These are phyloP conservation scores for Pachysolen tannophilus DNA, from an alignment of 805 yeast species.

Conservation along the genomic window DNA sequence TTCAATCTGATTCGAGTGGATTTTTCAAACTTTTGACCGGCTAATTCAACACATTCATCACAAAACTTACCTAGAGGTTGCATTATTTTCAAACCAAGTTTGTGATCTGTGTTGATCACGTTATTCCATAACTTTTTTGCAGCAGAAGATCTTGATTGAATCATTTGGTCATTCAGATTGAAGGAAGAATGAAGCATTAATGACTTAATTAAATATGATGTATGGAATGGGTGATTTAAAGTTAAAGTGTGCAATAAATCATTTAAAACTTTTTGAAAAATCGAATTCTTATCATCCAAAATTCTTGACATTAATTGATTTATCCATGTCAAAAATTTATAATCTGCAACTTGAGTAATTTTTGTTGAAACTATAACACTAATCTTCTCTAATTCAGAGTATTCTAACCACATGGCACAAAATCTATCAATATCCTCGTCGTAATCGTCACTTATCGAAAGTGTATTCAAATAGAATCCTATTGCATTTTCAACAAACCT, in stretches of 20 bases:
- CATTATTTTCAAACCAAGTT: conserved; percentile 24
- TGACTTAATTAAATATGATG: conserved; percentile 55
- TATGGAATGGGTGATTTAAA: conserved; percentile 61
- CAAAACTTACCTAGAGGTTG: conserved; percentile 43
- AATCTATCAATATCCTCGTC: conserved; percentile 64
- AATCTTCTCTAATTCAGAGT: conserved; percentile 35
- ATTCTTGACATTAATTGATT: conserved; percentile 75
- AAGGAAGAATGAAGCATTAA: conserved; percentile 36
- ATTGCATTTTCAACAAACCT: conserved; percentile 46
- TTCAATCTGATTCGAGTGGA: conserved; percentile 24
- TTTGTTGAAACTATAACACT: conserved; percentile 31
- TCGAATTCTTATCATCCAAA: conserved; percentile 29
- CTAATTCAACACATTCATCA: conserved; percentile 40
- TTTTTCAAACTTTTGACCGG: conserved; percentile 34
- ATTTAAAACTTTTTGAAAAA: conserved; percentile 50
- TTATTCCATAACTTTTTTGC: conserved; percentile 41
- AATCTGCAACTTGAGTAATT: conserved; percentile 40
- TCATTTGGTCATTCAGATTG: conserved; percentile 27
- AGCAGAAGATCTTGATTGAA: conserved; percentile 39
- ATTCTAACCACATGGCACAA: conserved; percentile 77
- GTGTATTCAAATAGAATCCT: conserved; percentile 48
- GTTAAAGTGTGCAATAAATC: conserved; percentile 39
- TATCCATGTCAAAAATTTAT: conserved; percentile 70
- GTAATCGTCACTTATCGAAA: conserved; percentile 33
- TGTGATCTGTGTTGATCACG: conserved; percentile 21